Percentiles rank a stretch among this genome's conserved stretches.
These are phyloP conservation scores for Cryptosporidium parvum DNA, from an alignment of 169 alveolate species.

Conservation along the genomic window DNA sequence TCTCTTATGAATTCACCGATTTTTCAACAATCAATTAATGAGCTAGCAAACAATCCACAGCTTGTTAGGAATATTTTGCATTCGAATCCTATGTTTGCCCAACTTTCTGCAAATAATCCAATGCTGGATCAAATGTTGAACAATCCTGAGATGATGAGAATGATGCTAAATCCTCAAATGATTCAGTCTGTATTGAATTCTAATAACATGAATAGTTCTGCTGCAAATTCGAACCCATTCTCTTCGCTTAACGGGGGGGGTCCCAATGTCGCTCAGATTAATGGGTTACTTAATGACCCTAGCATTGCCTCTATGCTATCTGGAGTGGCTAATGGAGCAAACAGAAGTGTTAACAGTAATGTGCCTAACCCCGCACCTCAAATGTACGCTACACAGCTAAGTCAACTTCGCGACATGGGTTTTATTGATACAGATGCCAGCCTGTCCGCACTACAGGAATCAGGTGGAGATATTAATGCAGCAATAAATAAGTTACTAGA, in stretches of 20 bases:
- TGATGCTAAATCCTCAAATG: slow-evolving; percentile 82
- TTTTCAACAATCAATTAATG: slow-evolving; percentile 84
- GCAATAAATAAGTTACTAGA: slow-evolving; percentile 92
- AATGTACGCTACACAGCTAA: slow-evolving; percentile 88
- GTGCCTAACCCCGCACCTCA: not conserved
- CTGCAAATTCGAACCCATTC: slow-evolving; percentile 31
- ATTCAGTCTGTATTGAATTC: slow-evolving; percentile 74
- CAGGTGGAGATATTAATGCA: slow-evolving; percentile 95
- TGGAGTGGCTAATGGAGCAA: slow-evolving; percentile 8
- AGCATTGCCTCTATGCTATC: slow-evolving; percentile 52
- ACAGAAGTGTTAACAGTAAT: not conserved
- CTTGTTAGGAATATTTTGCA: slow-evolving; percentile 79
- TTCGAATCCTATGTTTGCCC: slow-evolving; percentile 79
- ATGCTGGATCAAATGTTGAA: slow-evolving; percentile 86
- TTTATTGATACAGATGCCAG: slow-evolving; percentile 92
- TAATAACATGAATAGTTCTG: not conserved
- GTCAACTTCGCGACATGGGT: slow-evolving; percentile 94
- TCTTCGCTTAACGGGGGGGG: slow-evolving; percentile 51
- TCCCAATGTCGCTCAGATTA: slow-evolving; percentile 22
- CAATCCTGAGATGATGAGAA: slow-evolving; percentile 89
- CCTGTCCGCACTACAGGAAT: slow-evolving; percentile 90
- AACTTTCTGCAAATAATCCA: slow-evolving; percentile 85
- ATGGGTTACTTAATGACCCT: slow-evolving; percentile 40
- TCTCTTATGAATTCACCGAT: slow-evolving; percentile 82
- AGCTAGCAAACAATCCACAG: slow-evolving; percentile 82